Evolutionary conservation across 805 yeast species (phyloP), one percentile per base, ranked within the genome.

Genomic region (Lipomyces spencermartinsiae): DNA sequence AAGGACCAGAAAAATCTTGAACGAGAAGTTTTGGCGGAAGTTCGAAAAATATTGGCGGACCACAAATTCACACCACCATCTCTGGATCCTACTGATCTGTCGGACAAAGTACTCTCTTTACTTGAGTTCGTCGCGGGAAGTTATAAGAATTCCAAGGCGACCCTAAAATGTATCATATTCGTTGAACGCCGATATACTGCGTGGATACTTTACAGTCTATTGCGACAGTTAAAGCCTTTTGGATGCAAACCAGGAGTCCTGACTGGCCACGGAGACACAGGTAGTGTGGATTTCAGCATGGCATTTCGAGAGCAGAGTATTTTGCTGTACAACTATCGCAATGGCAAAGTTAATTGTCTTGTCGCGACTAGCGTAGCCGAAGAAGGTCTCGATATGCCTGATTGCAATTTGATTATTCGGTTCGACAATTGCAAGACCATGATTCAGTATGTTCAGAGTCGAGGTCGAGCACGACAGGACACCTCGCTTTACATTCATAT

Each of bases 321-420:
- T 25, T 9, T 60, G 29, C 55, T 67, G 14, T 61, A 39, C 46
- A 31, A 63, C 22, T 67, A 63, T 35, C 58, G 63, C 37, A 33
- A 35, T 5, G 59, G 65, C 51, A 31, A 33, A 33, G 56, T 59
- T 14, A 62, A 67, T 43, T 22, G 59, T 25, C 35, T 67, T 12
- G 31, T 67, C 43, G 64, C 70, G 16, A 67, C 70, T 9, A 59
- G 62, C 25, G 64, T 67, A 4, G 66, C 67, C 16, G 70, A 67
- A 63, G 70, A 67, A 57, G 70, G 70, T 10, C 43, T 67, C 12
- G 70, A 67, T 34, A 33, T 67, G 14, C 70, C 70, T 34, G 60
- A 59, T 7, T 67, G 70, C 60, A 60, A 67, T 25, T 10, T 49
- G 33, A 59, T 67, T 25, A 31, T 67, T 22, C 62, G 66, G 56